Evolutionary conservation across 768 basidiomycete species (phyloP).

Genomic region (Tricholoma matsutake): DNA sequence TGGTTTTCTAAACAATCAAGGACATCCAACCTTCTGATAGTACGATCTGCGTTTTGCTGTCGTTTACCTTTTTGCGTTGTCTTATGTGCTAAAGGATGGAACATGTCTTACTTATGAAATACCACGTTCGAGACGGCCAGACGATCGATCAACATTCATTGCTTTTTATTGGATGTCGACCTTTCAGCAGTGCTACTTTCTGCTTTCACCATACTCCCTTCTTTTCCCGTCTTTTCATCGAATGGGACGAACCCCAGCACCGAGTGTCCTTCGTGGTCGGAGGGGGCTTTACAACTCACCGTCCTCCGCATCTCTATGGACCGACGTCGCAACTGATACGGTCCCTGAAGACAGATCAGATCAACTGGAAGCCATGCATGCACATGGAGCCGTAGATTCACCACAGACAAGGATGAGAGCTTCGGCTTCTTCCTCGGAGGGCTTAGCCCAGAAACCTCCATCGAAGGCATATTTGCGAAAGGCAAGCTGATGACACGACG

Average conservation of each 20-base stretch:
- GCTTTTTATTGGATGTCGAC: neutral
- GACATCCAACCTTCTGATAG: neutral
- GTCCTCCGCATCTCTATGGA: constrained; percentile 23
- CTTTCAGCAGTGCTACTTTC: constrained; percentile 7
- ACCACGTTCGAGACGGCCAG: too few relatives aligned
- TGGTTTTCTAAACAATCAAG: neutral
- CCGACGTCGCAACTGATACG: constrained; percentile 12
- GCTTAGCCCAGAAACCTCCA: constrained; percentile 14
- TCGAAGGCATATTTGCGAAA: constrained; percentile 14
- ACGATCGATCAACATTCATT: neutral
- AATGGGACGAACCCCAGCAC: constrained; percentile 16
- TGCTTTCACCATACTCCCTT: constrained; percentile 6
- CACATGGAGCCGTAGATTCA: neutral
- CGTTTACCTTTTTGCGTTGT: too few relatives aligned
- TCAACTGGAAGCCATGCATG: neutral
- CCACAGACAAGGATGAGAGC: neutral
- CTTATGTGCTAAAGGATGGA: too few relatives aligned
- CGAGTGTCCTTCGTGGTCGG: constrained; percentile 8
- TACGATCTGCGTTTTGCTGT: neutral
- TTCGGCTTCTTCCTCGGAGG: constrained; percentile 24
- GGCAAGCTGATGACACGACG: constrained; percentile 44
- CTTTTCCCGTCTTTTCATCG: neutral
- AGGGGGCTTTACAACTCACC: constrained; percentile 21
- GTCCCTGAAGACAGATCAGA: constrained; percentile 10
- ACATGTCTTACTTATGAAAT: too few relatives aligned